Conservation (phyloP, 257 asterid species). For the Scutellaria barbata region DNA sequence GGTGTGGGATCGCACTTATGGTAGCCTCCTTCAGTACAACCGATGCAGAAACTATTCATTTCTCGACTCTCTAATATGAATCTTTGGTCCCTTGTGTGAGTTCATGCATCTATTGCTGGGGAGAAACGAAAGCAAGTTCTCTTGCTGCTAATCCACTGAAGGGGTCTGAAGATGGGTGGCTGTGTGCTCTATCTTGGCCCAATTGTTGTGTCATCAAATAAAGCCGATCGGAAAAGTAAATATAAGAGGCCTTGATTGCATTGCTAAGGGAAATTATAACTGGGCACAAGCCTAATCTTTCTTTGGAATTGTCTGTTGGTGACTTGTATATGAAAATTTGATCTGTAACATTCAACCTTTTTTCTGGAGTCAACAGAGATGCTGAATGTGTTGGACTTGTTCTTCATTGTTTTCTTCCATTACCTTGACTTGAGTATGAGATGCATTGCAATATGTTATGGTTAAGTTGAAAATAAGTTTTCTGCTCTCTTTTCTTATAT, state of each 20-base stretch:
- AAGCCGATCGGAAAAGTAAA: slow-evolving; percentile 28
- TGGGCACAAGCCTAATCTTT: slow-evolving; percentile 16
- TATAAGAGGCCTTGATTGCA: slow-evolving; percentile 29
- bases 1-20: slow-evolving; percentile 74
- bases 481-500: too few species aligned
- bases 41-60: slow-evolving; percentile 56
- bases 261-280: slow-evolving; percentile 22
- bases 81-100: slow-evolving; percentile 27
- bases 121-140: slow-evolving; percentile 24
- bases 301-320: slow-evolving; percentile 26
- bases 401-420: slow-evolving; percentile 23
- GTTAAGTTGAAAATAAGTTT: too few species aligned
- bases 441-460: not conserved
- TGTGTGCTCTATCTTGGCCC: slow-evolving; percentile 21
- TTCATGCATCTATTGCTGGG: slow-evolving; percentile 18
- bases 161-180: slow-evolving; percentile 17
- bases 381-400: slow-evolving; percentile 21
- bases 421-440: slow-evolving; percentile 22
- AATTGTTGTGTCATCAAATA: slow-evolving; percentile 38
- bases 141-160: slow-evolving; percentile 9
- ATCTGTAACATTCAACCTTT: slow-evolving; percentile 28
- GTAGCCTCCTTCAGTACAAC: slow-evolving; percentile 71
- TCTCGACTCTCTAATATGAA: slow-evolving; percentile 49
- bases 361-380: slow-evolving; percentile 13
- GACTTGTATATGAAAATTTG: slow-evolving; percentile 41